Evolutionary conservation across 2,329 filamentous ascomycete genomes (phyloP).

Genomic region (Colletotrichum karsti): DNA sequence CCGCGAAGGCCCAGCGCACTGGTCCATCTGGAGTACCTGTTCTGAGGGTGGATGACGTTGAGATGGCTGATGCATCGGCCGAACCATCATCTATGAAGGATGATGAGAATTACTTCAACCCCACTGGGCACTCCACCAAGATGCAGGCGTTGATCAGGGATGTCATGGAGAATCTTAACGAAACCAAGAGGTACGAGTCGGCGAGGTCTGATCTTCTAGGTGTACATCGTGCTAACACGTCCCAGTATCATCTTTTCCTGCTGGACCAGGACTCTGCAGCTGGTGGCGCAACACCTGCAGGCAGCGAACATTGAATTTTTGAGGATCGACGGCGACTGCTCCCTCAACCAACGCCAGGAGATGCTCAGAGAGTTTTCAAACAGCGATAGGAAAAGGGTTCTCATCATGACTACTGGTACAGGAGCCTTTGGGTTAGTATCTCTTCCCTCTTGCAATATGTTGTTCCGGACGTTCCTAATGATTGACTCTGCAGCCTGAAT

Average conservation of each 20-base stretch:
- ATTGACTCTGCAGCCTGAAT: constrained; percentile 46
- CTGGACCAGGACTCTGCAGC: constrained; percentile 52
- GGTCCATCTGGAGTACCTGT: not conserved
- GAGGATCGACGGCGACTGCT: constrained; percentile 54
- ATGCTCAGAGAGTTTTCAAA: constrained; percentile 48
- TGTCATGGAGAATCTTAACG: constrained; percentile 34
- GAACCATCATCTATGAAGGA: not conserved
- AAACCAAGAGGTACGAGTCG: constrained; percentile 35
- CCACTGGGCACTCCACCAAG: constrained; percentile 40
- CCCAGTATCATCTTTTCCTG: constrained; percentile 54
- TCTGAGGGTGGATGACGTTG: not conserved
- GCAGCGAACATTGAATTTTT: constrained; percentile 37
- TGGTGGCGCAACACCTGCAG: constrained; percentile 42
- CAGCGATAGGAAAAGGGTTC: constrained; percentile 37
- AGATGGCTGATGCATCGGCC: not conserved
- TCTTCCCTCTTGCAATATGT: not conserved
- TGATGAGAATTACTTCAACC: constrained; percentile 37
- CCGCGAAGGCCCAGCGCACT: not conserved
- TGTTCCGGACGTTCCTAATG: not conserved
- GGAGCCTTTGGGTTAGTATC: constrained; percentile 55
- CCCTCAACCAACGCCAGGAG: constrained; percentile 42
- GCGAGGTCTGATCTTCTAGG: too few relatives aligned
- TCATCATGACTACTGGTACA: constrained; percentile 63
- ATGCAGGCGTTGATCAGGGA: constrained; percentile 41
- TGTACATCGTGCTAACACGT: too few relatives aligned